Base-by-base conservation (phyloP, 2,329 filamentous ascomycete species). In the Aureobasidium musti region DNA sequence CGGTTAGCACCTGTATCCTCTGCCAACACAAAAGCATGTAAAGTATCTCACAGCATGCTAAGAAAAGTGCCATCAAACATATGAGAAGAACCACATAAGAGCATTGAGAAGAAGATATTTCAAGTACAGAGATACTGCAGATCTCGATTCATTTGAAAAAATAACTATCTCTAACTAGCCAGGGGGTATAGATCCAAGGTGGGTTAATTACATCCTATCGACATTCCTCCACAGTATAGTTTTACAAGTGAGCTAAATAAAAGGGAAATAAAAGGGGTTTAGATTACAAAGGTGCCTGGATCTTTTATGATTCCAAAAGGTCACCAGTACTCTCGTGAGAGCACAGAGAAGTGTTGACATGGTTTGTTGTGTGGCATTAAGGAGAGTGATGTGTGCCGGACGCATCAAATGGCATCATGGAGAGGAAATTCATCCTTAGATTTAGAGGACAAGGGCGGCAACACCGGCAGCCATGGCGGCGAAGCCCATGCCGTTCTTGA, bases 391-490 rank as follows among this genome's bases (percentile, higher is more conserved):
- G 45, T 39, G 59, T 52, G 35, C 59, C 59, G 30, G 47, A 63
- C 45, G 45, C 59, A 63, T 63, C 59, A 63, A 23, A n/a, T 49
- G 39, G 43, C 28, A 61, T 43, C 37, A 26, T 21, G 4, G 30
- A 17, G 23, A 21, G n/a, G 17, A 35, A n/a, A 13, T 13, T 47
- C 10, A 39, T 21, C 45, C 30, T 49, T 14, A 49, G 7, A 35
- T 63, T 54, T 64, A 64, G 26, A 64, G 61, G 26, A 64, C 35
- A 26, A 64, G 43, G 49, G 61, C 61, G 10, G 61, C 61, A 45
- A 54, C 61, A 64, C 61, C 64, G 30, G 50, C 50, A 45, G 52
- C 64, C 37, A 54, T 54, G 45, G 64, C 64, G 64, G 45, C 53
- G 33, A 49, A 33, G 35, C 53, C 64, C 39, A 59, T 50, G 11